Evolutionary conservation across 2,329 filamentous ascomycete species (phyloP), one percentile per base, ranked within the genome.

Genomic region (Aaosphaeria arxii): DNA sequence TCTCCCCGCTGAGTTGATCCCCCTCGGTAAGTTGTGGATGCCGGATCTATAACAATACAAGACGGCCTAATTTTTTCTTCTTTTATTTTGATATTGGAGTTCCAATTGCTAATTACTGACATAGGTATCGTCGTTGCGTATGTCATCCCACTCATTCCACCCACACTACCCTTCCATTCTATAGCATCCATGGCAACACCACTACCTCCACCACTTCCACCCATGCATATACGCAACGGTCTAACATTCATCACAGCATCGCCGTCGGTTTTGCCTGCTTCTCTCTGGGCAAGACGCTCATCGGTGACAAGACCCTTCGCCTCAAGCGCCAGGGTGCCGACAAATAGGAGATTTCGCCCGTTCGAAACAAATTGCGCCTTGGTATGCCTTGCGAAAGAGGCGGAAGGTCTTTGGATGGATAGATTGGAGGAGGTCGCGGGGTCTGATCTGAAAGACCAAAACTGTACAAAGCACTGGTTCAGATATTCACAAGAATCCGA

Each of bases 1-100:
- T 77, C 87, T 97, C 69, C 94, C 94, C 61, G 85, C 90, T 62
- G 94, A 99, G 82, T 82, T 99, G 82, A 84, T 91, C 63, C 94
- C 94, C 68, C 87, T 99, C 64, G 91, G 91, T 95, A 86, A 73
- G 84, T 77, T 29, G 42, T 7, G 48, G 42, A 11, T 46, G 17
- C 17, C 17, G 17, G 17, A 24, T 24, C 17, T 24, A 24, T 3
- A 24, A 24, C 3, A 24, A 24, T 3, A 24, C 17, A 24, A 2
- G 17, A 24, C 17, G 17, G 17, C 17, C 17, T 3, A 3, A 24
- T 2, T 24, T 24, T 24, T 24, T 3, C 17, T 24, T 24, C 17
- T 24, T 24, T 24, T 24, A 24, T 24, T 24, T 24, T 24, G 17
- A 24, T 24, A 24, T 24, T 24, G 17, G 17, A 24, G 17, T 24